Evolutionary conservation across 2,329 filamentous ascomycete genomes (phyloP).

Genomic region (Acrocalymma vagum): DNA sequence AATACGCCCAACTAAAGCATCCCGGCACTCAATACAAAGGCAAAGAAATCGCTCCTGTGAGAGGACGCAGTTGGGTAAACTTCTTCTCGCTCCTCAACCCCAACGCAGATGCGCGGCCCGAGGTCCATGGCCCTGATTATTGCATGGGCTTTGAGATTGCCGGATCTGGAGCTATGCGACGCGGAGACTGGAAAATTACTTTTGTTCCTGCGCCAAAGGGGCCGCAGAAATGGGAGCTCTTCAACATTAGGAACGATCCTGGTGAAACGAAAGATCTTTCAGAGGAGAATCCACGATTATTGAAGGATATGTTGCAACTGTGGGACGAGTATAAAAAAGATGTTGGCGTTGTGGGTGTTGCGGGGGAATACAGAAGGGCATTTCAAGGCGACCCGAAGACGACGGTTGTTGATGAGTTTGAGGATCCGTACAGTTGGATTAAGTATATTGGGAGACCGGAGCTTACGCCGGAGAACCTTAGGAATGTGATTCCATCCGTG

Average conservation of each 20-base stretch:
- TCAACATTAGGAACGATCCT: conserved; percentile 61
- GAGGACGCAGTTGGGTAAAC: conserved; percentile 12
- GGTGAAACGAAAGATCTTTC: conserved; percentile 59
- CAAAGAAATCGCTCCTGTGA: conserved; percentile 22
- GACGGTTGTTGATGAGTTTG: no score
- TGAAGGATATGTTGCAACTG: neutral
- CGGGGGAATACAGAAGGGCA: conserved; percentile 1
- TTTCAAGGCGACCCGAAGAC: no score
- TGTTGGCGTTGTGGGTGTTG: conserved; percentile 2
- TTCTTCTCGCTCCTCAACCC: no score
- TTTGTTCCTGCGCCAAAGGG: conserved; percentile 66
- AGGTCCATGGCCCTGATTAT: conserved; percentile 62
- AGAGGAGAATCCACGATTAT: neutral
- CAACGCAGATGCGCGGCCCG: conserved; percentile 44
- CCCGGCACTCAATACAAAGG: conserved; percentile 37
- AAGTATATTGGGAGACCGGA: no score
- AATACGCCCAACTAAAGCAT: conserved; percentile 41
- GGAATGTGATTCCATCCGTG: no score
- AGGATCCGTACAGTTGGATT: no score
- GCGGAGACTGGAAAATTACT: conserved; percentile 65
- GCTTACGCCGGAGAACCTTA: no score
- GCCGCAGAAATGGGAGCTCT: conserved; percentile 65
- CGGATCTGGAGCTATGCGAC: conserved; percentile 62
- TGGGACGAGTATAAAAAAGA: conserved; percentile 3
- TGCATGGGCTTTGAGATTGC: conserved; percentile 66